Percentiles rank a stretch among this genome's conserved stretches.
Conservation (phyloP, 2,329 filamentous ascomycete species). For the Colletotrichum shisoi region DNA sequence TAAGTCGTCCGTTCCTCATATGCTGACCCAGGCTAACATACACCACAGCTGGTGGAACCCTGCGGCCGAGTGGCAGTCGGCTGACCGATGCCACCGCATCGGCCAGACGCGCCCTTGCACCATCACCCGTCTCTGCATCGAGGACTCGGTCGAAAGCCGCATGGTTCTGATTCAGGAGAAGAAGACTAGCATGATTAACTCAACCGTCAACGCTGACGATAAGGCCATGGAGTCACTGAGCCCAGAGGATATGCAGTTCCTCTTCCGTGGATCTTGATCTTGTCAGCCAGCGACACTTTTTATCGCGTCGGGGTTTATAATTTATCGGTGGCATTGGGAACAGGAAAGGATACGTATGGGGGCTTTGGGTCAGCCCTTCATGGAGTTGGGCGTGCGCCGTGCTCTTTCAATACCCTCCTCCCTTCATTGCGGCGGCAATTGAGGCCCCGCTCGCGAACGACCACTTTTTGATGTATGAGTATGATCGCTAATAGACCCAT, state of each 20-base stretch:
- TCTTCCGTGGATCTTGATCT: constrained; percentile 2
- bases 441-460: constrained; percentile 9
- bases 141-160: constrained; percentile 94
- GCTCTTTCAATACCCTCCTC: constrained; percentile 23
- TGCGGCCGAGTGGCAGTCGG: constrained; percentile 99
- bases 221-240: constrained; percentile 90
- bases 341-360: constrained; percentile 10
- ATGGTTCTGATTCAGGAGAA: constrained; percentile 98
- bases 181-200: constrained; percentile 97
- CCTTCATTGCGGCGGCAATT: constrained; percentile 7
- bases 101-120: constrained; percentile 93
- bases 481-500: neutral
- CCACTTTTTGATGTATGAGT: constrained; percentile 2
- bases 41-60: constrained; percentile 91
- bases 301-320: neutral
- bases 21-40: constrained; percentile 41
- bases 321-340: constrained; percentile 19
- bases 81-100: constrained; percentile 92
- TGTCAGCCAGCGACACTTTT: neutral
- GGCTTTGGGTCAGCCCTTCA: neutral
- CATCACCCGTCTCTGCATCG: constrained; percentile 93
- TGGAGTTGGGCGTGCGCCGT: constrained; percentile 23
- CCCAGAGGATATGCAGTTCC: constrained; percentile 81
- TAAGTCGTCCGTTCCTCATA: constrained; percentile 60
- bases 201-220: constrained; percentile 93